Percentiles rank a stretch among this genome's conserved stretches.
Conservation (phyloP, 495 filamentous ascomycete genomes). For the Mytilinidion resinicola region DNA sequence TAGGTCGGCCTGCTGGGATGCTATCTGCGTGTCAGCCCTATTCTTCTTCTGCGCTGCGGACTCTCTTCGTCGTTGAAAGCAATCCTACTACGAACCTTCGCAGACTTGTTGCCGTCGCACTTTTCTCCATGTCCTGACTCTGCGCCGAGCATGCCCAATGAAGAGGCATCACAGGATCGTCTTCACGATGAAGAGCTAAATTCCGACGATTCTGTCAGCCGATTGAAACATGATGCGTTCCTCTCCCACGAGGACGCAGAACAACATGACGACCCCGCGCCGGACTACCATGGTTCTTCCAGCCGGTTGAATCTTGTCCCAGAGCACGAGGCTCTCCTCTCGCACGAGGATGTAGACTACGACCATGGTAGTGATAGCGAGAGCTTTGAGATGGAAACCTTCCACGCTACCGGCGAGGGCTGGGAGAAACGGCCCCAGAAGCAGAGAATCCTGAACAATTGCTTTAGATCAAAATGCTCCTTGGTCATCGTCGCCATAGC, state of each 20-base stretch:
- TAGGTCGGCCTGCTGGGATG: background rate
- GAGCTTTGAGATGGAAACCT: background rate
- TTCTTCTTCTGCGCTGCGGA: too few relatives aligned
- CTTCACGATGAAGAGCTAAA: conserved; percentile 9
- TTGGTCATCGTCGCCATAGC: background rate
- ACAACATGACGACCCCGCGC: too few relatives aligned
- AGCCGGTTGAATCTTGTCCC: background rate
- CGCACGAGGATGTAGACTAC: conserved; percentile 3
- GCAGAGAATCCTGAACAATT: background rate
- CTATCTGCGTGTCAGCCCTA: too few relatives aligned
- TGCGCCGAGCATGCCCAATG: background rate
- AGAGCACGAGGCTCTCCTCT: conserved; percentile 11
- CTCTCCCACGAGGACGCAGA: too few relatives aligned
- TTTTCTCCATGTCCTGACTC: background rate
- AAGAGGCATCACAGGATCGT: background rate
- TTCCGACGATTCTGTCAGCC: background rate
- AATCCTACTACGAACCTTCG: too few relatives aligned
- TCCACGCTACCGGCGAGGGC: background rate
- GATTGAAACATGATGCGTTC: too few relatives aligned
- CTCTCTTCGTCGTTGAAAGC: too few relatives aligned
- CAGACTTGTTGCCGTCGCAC: background rate
- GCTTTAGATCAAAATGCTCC: background rate
- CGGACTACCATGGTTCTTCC: background rate
- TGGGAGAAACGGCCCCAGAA: background rate
- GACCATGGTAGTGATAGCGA: background rate